A percentile compares a stretch with the other conserved stretches of the same genome.
phyloP scores from a whole-genome alignment of 768 basidiomycete species.

The Mycena latifolia region DNA sequence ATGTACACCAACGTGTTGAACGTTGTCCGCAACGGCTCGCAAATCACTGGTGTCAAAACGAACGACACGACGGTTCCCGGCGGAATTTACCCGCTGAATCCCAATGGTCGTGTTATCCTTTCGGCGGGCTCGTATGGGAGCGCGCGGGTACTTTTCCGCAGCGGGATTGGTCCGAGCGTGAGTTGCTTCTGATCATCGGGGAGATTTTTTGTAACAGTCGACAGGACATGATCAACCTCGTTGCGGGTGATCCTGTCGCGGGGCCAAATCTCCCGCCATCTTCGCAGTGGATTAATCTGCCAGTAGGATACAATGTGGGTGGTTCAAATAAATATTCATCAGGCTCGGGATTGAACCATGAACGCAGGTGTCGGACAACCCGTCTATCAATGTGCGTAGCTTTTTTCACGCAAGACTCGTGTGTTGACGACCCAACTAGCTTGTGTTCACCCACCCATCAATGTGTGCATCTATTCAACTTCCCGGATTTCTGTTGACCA shows the following conservation, averaged over 20 bases:
- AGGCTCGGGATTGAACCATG: background rate
- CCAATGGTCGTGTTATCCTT: constrained; percentile 35
- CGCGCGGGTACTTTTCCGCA: constrained; percentile 54
- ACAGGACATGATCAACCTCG: constrained; percentile 49
- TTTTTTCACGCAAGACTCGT: background rate
- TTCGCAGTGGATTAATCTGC: constrained; percentile 53
- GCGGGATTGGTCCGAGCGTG: constrained; percentile 55
- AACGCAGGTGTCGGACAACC: constrained; percentile 49
- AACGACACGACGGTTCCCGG: constrained; percentile 52
- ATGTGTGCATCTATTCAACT: constrained; percentile 32
- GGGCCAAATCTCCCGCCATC: constrained; percentile 49
- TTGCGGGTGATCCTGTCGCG: constrained; percentile 47
- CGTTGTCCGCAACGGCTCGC: constrained; percentile 55
- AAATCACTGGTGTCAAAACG: constrained; percentile 54
- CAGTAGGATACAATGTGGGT: constrained; percentile 41
- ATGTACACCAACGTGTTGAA: constrained; percentile 49
- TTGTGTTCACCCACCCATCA: constrained; percentile 58
- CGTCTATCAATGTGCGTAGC: constrained; percentile 55
- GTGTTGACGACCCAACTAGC: constrained; percentile 30
- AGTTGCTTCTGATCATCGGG: background rate
- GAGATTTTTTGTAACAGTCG: background rate
- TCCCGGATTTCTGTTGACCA: background rate
- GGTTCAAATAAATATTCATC: background rate
- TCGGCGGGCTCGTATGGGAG: constrained; percentile 55
- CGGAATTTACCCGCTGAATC: constrained; percentile 53